phyloP scores from a whole-genome alignment of 768 basidiomycete species.

The Chalciporus sphaerocephalus region DNA sequence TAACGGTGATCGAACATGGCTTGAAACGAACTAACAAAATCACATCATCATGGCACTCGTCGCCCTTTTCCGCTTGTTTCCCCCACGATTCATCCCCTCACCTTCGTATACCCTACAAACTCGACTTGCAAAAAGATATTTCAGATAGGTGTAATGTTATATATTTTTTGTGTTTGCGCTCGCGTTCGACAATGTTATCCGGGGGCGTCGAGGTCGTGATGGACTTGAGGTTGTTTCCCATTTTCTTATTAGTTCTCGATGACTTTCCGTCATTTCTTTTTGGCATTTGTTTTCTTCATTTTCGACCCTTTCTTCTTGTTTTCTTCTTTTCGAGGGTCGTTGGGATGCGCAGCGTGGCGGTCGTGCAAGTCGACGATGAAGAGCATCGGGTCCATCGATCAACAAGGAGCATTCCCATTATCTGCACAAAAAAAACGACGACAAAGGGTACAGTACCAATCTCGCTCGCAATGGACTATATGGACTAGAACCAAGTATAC shows the following conservation, averaged over 20 bases:
- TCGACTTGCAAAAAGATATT: conserved; percentile 1
- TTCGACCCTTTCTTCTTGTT: background rate
- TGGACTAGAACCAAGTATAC: too few species aligned
- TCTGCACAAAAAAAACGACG: too few species aligned
- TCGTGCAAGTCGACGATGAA: too few species aligned
- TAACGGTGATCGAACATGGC: too few species aligned
- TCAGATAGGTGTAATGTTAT: conserved; percentile 37
- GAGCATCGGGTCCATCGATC: too few species aligned
- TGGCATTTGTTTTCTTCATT: too few species aligned
- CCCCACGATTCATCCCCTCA: conserved; percentile 24
- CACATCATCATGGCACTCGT: background rate
- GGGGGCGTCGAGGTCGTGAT: too few species aligned
- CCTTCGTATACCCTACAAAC: conserved; percentile 28
- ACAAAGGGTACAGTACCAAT: too few species aligned
- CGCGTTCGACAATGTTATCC: background rate
- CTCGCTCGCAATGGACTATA: too few species aligned
- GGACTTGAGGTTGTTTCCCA: background rate
- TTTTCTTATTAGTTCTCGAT: too few species aligned
- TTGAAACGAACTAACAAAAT: background rate
- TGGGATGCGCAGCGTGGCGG: background rate
- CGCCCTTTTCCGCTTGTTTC: conserved; percentile 20
- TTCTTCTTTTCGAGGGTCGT: background rate
- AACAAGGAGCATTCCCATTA: too few species aligned
- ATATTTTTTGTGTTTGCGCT: conserved; percentile 12
- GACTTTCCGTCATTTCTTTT: too few species aligned